Evolutionary conservation across 2,329 filamentous ascomycete species (phyloP).

Genomic region (Emmonsiellopsis sp.): DNA sequence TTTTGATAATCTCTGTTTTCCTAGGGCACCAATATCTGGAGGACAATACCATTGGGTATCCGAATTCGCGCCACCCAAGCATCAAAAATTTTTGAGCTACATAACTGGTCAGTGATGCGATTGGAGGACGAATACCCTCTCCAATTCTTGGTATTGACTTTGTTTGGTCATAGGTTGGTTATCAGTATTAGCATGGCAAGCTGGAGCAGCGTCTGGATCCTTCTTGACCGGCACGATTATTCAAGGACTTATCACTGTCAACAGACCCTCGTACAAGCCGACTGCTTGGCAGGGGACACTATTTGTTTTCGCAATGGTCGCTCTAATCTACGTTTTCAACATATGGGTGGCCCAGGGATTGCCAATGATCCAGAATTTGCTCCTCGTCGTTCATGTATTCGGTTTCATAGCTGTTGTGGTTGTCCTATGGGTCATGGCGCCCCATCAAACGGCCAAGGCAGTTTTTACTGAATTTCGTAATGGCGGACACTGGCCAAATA

Average conservation of each 20-base stretch:
- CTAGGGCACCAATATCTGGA: conserved; percentile 45
- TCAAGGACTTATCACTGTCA: conserved; percentile 25
- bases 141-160: conserved; percentile 18
- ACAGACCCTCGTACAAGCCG: conserved; percentile 19
- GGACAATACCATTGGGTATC: conserved; percentile 54
- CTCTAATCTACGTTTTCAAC: conserved; percentile 21
- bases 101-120: conserved; percentile 38
- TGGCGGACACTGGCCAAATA: conserved; percentile 18
- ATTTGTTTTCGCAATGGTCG: conserved; percentile 17
- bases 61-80: conserved; percentile 41
- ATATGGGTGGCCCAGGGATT: conserved; percentile 19
- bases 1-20: not conserved
- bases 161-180: conserved; percentile 24
- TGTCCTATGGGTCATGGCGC: conserved; percentile 22
- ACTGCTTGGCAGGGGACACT: conserved; percentile 24
- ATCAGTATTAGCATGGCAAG: conserved; percentile 24
- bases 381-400: conserved; percentile 24
- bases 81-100: conserved; percentile 48
- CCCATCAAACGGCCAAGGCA: conserved; percentile 14
- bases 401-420: conserved; percentile 26
- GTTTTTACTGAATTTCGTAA: conserved; percentile 21
- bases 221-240: conserved; percentile 25
- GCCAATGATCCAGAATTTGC: conserved; percentile 22
- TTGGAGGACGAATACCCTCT: conserved; percentile 14
- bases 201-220: conserved; percentile 18